phyloP scores from a whole-genome alignment of 345 rosid species.

The Xanthoceras sorbifolium region DNA sequence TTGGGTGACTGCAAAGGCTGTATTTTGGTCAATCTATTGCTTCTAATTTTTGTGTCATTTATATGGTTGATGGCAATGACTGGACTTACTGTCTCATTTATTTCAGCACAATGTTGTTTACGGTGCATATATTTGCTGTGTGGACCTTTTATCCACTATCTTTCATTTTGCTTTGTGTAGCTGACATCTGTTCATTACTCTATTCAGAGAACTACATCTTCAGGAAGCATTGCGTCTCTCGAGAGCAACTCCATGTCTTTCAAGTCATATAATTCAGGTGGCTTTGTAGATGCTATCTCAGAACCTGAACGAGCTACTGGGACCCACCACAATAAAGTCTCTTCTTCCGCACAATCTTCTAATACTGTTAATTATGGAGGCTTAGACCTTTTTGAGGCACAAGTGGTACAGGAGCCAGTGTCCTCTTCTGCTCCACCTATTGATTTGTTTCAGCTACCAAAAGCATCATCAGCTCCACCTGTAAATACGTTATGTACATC shows the following conservation, averaged over 20 bases:
- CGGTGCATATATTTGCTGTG: neutral
- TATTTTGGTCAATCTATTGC: neutral
- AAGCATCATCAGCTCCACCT: slow-evolving; percentile 43
- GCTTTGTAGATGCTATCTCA: slow-evolving; percentile 48
- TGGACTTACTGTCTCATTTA: neutral
- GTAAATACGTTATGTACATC: slow-evolving; percentile 39
- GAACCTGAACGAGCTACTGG: slow-evolving; percentile 48
- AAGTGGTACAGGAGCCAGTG: slow-evolving; percentile 35
- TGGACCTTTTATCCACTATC: neutral
- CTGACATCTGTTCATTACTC: slow-evolving; percentile 31
- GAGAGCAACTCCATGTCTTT: slow-evolving; percentile 62
- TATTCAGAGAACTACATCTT: slow-evolving; percentile 71
- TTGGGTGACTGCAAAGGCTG: neutral
- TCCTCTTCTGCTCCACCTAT: slow-evolving; percentile 48
- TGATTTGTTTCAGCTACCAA: slow-evolving; percentile 67
- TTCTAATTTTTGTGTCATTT: neutral
- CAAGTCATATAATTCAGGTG: slow-evolving; percentile 59
- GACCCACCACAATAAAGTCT: slow-evolving; percentile 35
- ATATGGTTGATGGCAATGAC: neutral
- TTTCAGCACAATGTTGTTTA: neutral
- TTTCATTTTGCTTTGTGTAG: slow-evolving; percentile 2
- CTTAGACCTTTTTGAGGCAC: slow-evolving; percentile 44
- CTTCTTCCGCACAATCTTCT: slow-evolving; percentile 37
- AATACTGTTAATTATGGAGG: slow-evolving; percentile 40
- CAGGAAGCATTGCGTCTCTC: slow-evolving; percentile 68